phyloP scores from a whole-genome alignment of 1,139 yeast genomes.

The Sugiyamaella xylanicola region DNA sequence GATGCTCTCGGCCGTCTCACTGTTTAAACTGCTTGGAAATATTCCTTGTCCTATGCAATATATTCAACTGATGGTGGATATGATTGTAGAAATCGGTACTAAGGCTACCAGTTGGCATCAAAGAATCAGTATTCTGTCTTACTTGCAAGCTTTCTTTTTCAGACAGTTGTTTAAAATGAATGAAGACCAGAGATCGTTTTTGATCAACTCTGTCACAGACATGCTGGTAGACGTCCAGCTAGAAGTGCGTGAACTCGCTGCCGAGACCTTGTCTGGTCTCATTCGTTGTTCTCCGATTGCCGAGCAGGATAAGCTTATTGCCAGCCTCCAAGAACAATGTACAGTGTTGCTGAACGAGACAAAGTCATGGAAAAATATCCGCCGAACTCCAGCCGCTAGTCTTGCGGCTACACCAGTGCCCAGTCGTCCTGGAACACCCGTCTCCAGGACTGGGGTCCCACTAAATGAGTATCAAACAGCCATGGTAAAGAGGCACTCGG shows the following conservation, averaged over 20 bases:
- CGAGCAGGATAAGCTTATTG: slow-evolving; percentile 51
- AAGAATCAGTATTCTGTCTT: slow-evolving; percentile 64
- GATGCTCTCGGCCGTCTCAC: slow-evolving; percentile 56
- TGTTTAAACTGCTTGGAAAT: slow-evolving; percentile 60
- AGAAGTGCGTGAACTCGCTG: slow-evolving; percentile 77
- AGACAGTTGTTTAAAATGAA: slow-evolving; percentile 65
- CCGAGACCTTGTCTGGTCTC: slow-evolving; percentile 76
- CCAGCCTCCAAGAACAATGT: slow-evolving; percentile 43
- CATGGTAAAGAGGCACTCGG: slow-evolving; percentile 68
- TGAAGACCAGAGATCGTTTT: slow-evolving; percentile 50
- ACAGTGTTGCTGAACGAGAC: slow-evolving; percentile 41
- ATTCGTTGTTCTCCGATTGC: slow-evolving; percentile 72
- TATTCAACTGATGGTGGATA: slow-evolving; percentile 51
- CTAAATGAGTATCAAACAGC: slow-evolving; percentile 36
- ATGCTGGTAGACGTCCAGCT: slow-evolving; percentile 63
- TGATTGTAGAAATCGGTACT: slow-evolving; percentile 52
- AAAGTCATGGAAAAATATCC: slow-evolving; percentile 27
- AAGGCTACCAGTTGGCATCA: slow-evolving; percentile 64
- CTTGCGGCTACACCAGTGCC: slow-evolving; percentile 20
- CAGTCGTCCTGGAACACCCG: slow-evolving; percentile 24
- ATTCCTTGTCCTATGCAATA: slow-evolving; percentile 54
- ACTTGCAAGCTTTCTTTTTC: slow-evolving; percentile 74
- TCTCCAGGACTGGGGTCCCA: slow-evolving; percentile 27
- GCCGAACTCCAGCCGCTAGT: slow-evolving; percentile 20
- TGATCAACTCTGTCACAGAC: slow-evolving; percentile 57